Evolutionary conservation across 345 rosid genomes (phyloP), one percentile per base, ranked within the genome.

Genomic region (Boechera retrofracta): DNA sequence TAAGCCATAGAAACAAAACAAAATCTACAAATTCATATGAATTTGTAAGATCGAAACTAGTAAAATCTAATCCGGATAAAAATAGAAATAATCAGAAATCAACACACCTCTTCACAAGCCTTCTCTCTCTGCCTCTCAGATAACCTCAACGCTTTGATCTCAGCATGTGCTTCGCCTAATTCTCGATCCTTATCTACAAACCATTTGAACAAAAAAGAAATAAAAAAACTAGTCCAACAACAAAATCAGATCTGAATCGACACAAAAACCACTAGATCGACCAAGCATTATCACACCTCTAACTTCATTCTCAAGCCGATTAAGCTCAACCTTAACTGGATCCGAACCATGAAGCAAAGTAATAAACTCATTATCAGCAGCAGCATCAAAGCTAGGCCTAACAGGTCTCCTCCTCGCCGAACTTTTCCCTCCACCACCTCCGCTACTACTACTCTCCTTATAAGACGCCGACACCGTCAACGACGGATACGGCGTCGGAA

Each of bases 281-380:
- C 69, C 82, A 79, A 49, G 76, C 88, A 80, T 86, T 86, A 9
- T 86, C 36, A 6, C 86, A 95, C 99, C 98, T 92, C 91, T 88
- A 80, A 95, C 96, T 84, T 95, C 99, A 68, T 92, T 95, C 88
- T 95, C 98, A 60, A 92, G 90, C 67, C 99, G 97, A 84, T 95
- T 95, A 74, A 95, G 97, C 89, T 95, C 99, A 59, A 95, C 81
- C 83, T 95, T 95, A 67, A 95, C 98, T 81, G 97, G 99, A 95
- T 95, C 98, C 87, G 99, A 95, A 62, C 99, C 98, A 79, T 91
- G 99, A 65, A 95, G 85, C 72, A 87, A 68, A 24, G 94, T 89
- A 6, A 92, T 91, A 82, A 95, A 85, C 85, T 95, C 98, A 66
- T 89, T 95, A 57, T 95, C 99, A 41, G 67, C 71, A 32, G 80